A percentile compares a stretch with the other conserved stretches of the same genome.
Evolutionary conservation across 2,329 filamentous ascomycete genomes (phyloP).

Genomic region (Fusarium equiseti): DNA sequence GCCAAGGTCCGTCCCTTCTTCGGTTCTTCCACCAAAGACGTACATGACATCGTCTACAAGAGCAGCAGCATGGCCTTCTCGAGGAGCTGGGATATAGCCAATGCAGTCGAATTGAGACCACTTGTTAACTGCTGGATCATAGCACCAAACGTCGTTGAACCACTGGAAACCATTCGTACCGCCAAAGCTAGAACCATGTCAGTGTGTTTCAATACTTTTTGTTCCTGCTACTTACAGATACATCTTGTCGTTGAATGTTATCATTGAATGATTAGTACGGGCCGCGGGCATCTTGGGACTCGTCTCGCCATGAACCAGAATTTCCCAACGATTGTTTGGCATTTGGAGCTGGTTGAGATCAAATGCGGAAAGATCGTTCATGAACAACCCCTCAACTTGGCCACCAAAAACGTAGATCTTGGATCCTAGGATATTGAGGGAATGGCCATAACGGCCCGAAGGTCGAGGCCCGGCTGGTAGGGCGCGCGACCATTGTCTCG

Average conservation of each 20-base stretch:
- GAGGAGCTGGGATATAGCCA: constrained; percentile 92
- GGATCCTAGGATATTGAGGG: constrained; percentile 93
- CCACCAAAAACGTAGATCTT: constrained; percentile 98
- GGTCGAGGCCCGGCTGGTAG: constrained; percentile 88
- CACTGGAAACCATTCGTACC: constrained; percentile 95
- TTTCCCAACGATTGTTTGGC: constrained; percentile 92
- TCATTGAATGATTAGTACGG: constrained; percentile 92
- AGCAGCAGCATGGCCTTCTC: constrained; percentile 94
- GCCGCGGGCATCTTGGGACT: constrained; percentile 76
- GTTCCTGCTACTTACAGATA: constrained; percentile 77
- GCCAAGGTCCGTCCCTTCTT: constrained; percentile 91
- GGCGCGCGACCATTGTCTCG: constrained; percentile 96
- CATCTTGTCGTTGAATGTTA: constrained; percentile 92
- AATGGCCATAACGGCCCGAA: constrained; percentile 93
- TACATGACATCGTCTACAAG: constrained; percentile 99
- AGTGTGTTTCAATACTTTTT: constrained; percentile 6
- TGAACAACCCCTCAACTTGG: constrained; percentile 96
- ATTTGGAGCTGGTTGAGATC: constrained; percentile 95
- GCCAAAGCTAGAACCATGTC: constrained; percentile 75
- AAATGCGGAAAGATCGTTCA: constrained; percentile 96
- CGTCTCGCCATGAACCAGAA: constrained; percentile 78
- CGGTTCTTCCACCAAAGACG: constrained; percentile 94
- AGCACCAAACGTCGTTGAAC: constrained; percentile 99
- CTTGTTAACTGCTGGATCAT: constrained; percentile 83
- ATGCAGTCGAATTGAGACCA: constrained; percentile 96